Conservation (phyloP, 2,329 filamentous ascomycete genomes). For the Emmonsiellopsis sp. region DNA sequence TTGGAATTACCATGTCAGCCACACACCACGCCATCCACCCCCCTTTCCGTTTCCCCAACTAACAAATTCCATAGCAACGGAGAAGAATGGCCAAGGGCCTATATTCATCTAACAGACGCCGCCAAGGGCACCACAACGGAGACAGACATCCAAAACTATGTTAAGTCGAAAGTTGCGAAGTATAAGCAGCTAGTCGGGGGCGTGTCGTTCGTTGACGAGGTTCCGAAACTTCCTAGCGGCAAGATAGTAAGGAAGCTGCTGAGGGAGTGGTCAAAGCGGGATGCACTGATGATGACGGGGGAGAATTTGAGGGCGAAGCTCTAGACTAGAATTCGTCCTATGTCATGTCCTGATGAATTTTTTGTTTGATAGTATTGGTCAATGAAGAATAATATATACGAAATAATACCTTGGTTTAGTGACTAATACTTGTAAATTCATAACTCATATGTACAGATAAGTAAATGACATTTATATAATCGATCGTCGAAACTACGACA, state of each 20-base stretch:
- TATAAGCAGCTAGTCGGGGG: slow-evolving; percentile 39
- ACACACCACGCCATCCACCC: too few species aligned
- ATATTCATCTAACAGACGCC: slow-evolving; percentile 42
- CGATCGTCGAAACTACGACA: too few species aligned
- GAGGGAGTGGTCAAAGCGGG: slow-evolving; percentile 34
- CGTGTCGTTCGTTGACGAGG: slow-evolving; percentile 33
- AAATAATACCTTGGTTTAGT: too few species aligned
- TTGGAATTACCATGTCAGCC: slow-evolving; percentile 46
- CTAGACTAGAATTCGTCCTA: slow-evolving; percentile 11
- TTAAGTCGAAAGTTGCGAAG: slow-evolving; percentile 32
- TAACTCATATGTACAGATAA: too few species aligned
- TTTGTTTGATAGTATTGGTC: too few species aligned
- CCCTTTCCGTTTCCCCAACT: slow-evolving; percentile 9
- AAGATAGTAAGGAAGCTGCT: slow-evolving; percentile 38
- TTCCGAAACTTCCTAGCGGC: slow-evolving; percentile 38
- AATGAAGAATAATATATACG: too few species aligned
- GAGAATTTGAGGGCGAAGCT: slow-evolving; percentile 10
- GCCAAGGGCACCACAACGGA: slow-evolving; percentile 30
- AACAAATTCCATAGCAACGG: slow-evolving; percentile 25
- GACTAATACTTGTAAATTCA: too few species aligned
- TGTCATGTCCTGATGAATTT: too few species aligned
- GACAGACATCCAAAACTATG: slow-evolving; percentile 35
- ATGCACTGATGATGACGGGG: slow-evolving; percentile 6
- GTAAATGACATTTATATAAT: too few species aligned
- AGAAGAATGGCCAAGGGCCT: slow-evolving; percentile 60